Evolutionary conservation across 805 yeast species (phyloP), one percentile per base, ranked within the genome.

Genomic region (Wickerhamomyces canadensis): DNA sequence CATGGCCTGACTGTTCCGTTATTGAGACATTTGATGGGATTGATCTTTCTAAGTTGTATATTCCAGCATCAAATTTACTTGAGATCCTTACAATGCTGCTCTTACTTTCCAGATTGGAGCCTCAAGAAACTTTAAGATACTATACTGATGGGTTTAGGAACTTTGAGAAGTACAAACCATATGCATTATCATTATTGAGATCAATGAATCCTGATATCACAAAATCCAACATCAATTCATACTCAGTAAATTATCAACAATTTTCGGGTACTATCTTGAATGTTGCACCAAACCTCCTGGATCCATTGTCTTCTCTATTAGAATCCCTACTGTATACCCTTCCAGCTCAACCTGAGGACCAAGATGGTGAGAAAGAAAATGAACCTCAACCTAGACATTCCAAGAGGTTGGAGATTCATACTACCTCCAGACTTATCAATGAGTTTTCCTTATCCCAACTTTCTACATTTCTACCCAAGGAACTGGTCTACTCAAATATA

Each of bases 11-110:
- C 3, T 48, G 68, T 5, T 65, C 65, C 0, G 43, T 60, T 7
- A 57, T 77, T 5, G 60, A 64, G 37, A 52, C 58, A 2, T 69
- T 63, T 46, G 80, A 76, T 51, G 62, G 58, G 3, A 51, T 72
- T 11, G 67, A 70, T n/a, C 34, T 69, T 1, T 57, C 62, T 0
- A 46, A 57, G 2, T 39, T 70, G 27, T 42, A 47, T 2, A 42
- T 80, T 1, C 49, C 68, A 0, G 76, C 74, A 0, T 36, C 49
- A 0, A 66, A 64, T 6, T 40, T 81, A 23, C 57, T 63, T 4
- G 61, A 62, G 5, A 33, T 82, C 3, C 35, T 81, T 10, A 62
- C 80, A 0, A 70, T 81, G 41, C 41, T 72, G 16, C 59, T 83
- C 23, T 44, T 73, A 1, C 48, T 76, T 3, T 57, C 67, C 1